These are phyloP conservation scores for Colletotrichum simmondsii DNA, from an alignment of 2,329 filamentous ascomycete genomes.

Conservation along the genomic window DNA sequence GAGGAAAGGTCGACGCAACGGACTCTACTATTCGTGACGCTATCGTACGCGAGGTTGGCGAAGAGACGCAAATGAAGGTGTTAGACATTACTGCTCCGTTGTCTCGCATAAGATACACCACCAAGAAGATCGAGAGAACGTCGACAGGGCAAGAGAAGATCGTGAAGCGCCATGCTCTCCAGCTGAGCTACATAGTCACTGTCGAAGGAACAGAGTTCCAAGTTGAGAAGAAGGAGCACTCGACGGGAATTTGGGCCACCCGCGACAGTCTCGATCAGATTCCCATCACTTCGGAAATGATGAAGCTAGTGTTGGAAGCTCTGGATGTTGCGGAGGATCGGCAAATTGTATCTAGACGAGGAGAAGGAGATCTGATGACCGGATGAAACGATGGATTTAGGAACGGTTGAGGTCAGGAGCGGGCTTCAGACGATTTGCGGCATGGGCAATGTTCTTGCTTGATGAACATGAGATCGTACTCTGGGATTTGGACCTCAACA, in stretches of 20 bases:
- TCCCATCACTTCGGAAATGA: not conserved
- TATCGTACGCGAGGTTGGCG: slow-evolving; percentile 2
- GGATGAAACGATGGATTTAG: too few species aligned
- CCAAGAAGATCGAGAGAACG: not conserved
- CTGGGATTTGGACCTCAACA: too few species aligned
- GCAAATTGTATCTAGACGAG: too few species aligned
- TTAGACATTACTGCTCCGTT: not conserved
- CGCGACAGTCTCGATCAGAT: not conserved
- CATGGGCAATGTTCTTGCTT: too few species aligned
- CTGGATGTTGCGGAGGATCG: not conserved
- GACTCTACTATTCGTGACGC: not conserved
- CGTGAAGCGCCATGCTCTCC: not conserved
- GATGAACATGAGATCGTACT: too few species aligned
- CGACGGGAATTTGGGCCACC: not conserved
- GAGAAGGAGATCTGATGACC: too few species aligned
- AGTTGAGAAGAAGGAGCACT: not conserved
- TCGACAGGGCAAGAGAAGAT: not conserved
- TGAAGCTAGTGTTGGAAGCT: not conserved
- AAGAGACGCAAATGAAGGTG: slow-evolving; percentile 9
- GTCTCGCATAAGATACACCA: not conserved
- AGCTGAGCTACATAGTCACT: not conserved
- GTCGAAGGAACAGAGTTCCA: not conserved
- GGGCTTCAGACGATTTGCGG: too few species aligned
- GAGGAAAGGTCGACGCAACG: not conserved
- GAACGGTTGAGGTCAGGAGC: too few species aligned